phyloP scores from a whole-genome alignment of 1,139 yeast species.

The Pneumocystis murina region DNA sequence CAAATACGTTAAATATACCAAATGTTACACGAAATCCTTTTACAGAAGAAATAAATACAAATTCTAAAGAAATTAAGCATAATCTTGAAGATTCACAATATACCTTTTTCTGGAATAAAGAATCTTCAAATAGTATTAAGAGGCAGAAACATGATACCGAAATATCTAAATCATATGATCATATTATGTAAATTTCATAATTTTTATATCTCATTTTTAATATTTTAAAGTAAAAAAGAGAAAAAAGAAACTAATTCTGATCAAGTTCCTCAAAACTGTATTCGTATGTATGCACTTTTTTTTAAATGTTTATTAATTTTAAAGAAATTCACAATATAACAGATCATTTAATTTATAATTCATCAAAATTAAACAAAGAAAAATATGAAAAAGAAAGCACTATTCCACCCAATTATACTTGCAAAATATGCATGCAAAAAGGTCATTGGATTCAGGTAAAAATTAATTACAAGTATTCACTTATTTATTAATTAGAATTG shows the following conservation, averaged over 20 bases:
- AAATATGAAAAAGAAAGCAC: neutral
- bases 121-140: neutral
- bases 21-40: neutral
- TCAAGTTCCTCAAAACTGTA: neutral
- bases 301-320: neutral
- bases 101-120: neutral
- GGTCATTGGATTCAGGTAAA: neutral
- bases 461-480: neutral
- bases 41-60: neutral
- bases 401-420: neutral
- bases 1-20: neutral
- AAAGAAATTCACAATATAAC: neutral
- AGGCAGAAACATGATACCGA: neutral
- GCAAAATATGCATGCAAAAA: neutral
- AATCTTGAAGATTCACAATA: neutral
- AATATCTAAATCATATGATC: neutral
- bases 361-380: neutral
- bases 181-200: neutral
- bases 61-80: neutral
- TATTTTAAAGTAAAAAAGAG: neutral
- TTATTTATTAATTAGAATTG: neutral
- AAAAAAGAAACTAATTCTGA: neutral
- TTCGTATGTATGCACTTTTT: neutral
- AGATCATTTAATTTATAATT: neutral
- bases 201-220: neutral